Base-by-base conservation (phyloP, 164 flowering plant species). In the Sedum album region DNA sequence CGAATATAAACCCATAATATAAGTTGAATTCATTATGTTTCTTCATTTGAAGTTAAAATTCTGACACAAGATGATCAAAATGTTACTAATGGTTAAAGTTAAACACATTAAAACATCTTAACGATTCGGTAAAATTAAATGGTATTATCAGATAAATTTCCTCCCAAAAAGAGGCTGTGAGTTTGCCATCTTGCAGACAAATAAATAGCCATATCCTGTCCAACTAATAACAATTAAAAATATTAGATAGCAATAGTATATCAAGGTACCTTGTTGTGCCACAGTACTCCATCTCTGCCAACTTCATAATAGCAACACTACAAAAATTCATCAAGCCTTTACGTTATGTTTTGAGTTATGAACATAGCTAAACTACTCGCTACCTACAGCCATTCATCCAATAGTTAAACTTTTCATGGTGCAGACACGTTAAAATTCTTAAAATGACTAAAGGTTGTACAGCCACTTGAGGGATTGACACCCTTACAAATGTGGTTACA, bases 261-360 rank as follows among this genome's bases (percentile, higher is more conserved):
- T n/a, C 3, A 44, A 21, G 6, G 36, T 84, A 94, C 98, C 97
- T 94, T 72, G 96, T 94, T 53, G 96, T 94, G 71, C 98, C 97
- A 78, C 88, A 84, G 71, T 89, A 94, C 48, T 88, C 89, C 97
- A 88, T 88, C 79, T 81, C 88, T 66, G 98, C 96, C 46, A 94
- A 83, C 86, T 79, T 94, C 85, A 85, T 31, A n/a, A 94, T 65
- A 68, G 93, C 97, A 76, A 79, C 97, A 81, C 98, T 94, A 21
- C 42, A 65, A 65, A 65, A 20, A 21, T n/a, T 21, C 46, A 33
- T 9, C 0, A 21, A 10, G 26, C 5, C 48, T 36, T 35, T 38
- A 36, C 1, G 30, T 33, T 65, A 23, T 6, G 42, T 36, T n/a
- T 36, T 7, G 1, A 31, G 4, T 28, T 1, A 5, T 15, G 14